Evolutionary conservation across 768 basidiomycete species (phyloP).

Genomic region (Rhodosporidiobolus sp.): DNA sequence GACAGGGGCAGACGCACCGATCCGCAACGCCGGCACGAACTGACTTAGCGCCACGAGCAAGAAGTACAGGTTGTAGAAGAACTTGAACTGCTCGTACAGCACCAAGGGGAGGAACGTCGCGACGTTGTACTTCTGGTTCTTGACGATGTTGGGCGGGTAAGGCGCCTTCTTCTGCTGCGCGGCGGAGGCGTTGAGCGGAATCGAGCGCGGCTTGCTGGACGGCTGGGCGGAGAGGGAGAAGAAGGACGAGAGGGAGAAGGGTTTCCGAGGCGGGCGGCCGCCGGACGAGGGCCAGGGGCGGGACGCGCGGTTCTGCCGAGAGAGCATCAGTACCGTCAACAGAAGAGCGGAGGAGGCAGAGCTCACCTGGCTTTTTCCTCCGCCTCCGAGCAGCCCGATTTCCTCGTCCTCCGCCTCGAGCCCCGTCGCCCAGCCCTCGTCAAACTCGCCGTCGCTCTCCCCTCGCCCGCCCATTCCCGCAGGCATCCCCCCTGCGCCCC

Average conservation of each 20-base stretch:
- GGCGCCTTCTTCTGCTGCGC: constrained; percentile 20
- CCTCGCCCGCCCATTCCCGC: constrained; percentile 20
- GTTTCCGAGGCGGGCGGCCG: neutral
- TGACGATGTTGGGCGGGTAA: constrained; percentile 78
- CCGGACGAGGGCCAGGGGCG: accelerated
- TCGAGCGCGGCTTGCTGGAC: constrained; percentile 33
- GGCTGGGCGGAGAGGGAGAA: constrained; percentile 18
- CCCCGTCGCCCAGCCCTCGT: constrained; percentile 40
- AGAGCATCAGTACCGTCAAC: too few relatives aligned
- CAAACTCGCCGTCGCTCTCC: constrained; percentile 43
- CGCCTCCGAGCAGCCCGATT: constrained; percentile 9
- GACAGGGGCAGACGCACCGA: constrained; percentile 59
- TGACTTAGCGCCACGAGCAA: constrained; percentile 93
- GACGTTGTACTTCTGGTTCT: constrained; percentile 97
- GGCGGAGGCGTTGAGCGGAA: constrained; percentile 28
- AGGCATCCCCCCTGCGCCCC: neutral
- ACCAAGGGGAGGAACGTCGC: constrained; percentile 96
- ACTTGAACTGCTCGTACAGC: constrained; percentile 99
- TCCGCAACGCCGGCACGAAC: constrained; percentile 92
- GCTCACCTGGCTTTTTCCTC: constrained; percentile 9
- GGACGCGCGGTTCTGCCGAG: neutral
- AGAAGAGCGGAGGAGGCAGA: constrained; percentile 6
- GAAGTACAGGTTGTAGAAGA: constrained; percentile 99
- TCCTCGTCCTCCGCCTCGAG: constrained; percentile 33
- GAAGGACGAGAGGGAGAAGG: neutral